Base-by-base conservation (phyloP, 768 basidiomycete species). In the Amanita pallidorosea region DNA sequence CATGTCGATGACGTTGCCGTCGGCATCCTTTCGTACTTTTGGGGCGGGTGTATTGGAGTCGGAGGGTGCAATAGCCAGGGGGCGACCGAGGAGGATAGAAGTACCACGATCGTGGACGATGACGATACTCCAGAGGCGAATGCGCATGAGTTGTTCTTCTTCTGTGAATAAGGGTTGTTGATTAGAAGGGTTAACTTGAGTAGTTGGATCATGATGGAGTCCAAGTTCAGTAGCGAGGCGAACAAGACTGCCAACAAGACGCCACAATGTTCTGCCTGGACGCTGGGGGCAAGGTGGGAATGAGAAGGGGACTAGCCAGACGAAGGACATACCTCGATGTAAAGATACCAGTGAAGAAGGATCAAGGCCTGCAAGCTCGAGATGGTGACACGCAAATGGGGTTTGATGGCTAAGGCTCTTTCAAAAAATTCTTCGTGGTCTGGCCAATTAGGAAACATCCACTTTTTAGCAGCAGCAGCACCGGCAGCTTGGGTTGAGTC, bases 191-290 rank as follows among this genome's bases (percentile, higher is more conserved):
- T 71, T 69, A 48, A 72, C 65, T 61, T 88, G 82, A 2, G 72
- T 73, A 3, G 74, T 83, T 5, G 89, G 89, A 61, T 92, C 88
- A 58, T 92, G 89, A 56, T 92, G 90, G 41, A 92, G 70, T 22
- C 89, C 89, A 2, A 92, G 74, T 65, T 92, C 89, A 56, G 90
- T 80, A 13, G 85, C 76, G 9, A 92, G 73, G 4, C 88, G 81
- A 23, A 91, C 87, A 35, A 92, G 75, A 54, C 83, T 86, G 25
- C 89, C 89, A 48, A 88, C 88, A 13, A 92, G 78, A 48, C 89
- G 85, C 89, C 89, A 92, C 2, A 92, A 70, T 1, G 86, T 85
- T 55, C 88, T 80, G n/a, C 88, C 88, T 76, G 89, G 88, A 56
- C 88, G 81, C 88, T 92, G 58, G 18, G 45, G 51, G 38, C 59